These are phyloP conservation scores for Metarhizium robertsii DNA, from an alignment of 2,329 filamentous ascomycete genomes.

Conservation along the genomic window DNA sequence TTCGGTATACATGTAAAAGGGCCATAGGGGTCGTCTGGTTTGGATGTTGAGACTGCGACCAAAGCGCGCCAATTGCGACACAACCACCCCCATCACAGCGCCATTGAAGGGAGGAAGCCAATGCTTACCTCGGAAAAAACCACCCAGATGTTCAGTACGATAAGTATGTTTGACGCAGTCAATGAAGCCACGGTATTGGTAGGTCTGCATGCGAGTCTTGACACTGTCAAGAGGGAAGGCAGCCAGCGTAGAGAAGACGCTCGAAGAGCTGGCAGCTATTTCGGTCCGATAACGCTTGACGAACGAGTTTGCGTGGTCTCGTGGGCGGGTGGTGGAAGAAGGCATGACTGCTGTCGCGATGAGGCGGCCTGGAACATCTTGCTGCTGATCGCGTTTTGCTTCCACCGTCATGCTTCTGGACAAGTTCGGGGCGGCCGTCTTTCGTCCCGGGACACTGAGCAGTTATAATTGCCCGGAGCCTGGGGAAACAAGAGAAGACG, in stretches of 20 bases:
- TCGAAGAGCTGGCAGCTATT: conserved; percentile 68
- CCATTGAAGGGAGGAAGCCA: not conserved
- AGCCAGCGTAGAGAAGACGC: conserved; percentile 66
- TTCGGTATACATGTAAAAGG: not conserved
- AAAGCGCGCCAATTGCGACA: not conserved
- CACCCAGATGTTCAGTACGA: conserved; percentile 58
- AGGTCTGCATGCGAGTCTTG: conserved; percentile 85
- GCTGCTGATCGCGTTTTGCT: conserved; percentile 23
- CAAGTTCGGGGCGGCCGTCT: not conserved
- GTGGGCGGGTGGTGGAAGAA: conserved; percentile 14
- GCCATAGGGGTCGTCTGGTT: not conserved
- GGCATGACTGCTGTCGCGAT: conserved; percentile 20
- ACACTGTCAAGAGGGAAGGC: conserved; percentile 86
- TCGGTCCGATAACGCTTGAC: conserved; percentile 73
- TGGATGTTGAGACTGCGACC: not conserved
- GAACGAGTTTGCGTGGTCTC: conserved; percentile 31
- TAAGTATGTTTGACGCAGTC: conserved; percentile 73
- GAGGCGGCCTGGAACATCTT: conserved; percentile 28
- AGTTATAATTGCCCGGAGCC: not conserved
- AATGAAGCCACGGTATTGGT: conserved; percentile 64
- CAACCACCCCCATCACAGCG: not conserved
- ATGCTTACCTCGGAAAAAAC: conserved; percentile 69
- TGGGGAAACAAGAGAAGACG: not conserved
- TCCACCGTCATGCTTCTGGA: conserved; percentile 27
- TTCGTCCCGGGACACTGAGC: not conserved